Percentiles rank a stretch among this genome's conserved stretches.
These are phyloP conservation scores for Fraxinus quadrangulata DNA, from an alignment of 257 asterid species.

Conservation along the genomic window DNA sequence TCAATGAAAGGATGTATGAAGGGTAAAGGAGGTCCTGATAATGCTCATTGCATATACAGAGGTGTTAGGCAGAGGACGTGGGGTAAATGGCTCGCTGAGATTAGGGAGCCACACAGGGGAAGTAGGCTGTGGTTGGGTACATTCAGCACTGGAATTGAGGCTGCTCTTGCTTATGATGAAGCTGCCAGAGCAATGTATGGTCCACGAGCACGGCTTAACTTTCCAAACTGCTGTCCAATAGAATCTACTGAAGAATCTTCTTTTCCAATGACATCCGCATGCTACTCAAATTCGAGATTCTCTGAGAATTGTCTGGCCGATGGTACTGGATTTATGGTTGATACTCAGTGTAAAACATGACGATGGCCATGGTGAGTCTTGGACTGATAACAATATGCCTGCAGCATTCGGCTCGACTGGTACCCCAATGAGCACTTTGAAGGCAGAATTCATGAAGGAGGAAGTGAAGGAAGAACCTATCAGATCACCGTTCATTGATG, in stretches of 20 bases:
- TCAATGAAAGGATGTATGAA: constrained; percentile 51
- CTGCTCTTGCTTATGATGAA: constrained; percentile 45
- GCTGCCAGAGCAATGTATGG: constrained; percentile 50
- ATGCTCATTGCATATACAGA: constrained; percentile 32
- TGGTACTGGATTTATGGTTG: background rate
- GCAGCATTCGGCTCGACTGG: background rate
- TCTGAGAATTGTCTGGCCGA: background rate
- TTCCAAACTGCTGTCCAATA: constrained; percentile 22
- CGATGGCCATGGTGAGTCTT: background rate
- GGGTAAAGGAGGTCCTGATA: constrained; percentile 37
- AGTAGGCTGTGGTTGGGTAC: constrained; percentile 48
- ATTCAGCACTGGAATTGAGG: constrained; percentile 33
- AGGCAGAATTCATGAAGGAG: background rate
- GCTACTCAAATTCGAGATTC: background rate
- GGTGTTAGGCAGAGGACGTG: constrained; percentile 48
- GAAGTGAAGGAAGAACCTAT: constrained; percentile 8
- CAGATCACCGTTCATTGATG: background rate
- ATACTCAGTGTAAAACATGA: background rate
- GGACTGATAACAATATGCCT: background rate
- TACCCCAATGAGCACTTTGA: background rate
- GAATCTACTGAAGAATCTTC: background rate
- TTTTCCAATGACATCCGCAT: background rate
- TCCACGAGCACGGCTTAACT: constrained; percentile 35
- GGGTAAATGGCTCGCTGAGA: constrained; percentile 55
- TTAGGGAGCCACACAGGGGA: constrained; percentile 41